phyloP scores from a whole-genome alignment of 83 land plant species.

The Picea abies region DNA sequence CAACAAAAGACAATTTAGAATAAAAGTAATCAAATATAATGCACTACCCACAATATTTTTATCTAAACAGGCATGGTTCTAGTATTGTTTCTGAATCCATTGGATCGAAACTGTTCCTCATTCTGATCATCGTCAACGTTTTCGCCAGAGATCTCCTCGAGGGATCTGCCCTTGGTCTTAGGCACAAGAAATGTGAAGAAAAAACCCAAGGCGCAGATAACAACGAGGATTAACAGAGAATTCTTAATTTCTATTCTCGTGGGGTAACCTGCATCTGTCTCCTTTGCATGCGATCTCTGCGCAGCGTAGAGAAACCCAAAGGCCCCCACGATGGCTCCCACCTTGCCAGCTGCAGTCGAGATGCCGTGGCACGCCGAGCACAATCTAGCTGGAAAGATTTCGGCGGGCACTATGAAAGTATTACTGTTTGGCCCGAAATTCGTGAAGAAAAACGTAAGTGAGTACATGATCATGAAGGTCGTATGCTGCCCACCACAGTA shows the following conservation, averaged over 20 bases:
- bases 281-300: background rate
- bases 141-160: background rate
- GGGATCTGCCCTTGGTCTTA: background rate
- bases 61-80: no score
- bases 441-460: no score
- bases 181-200: slow-evolving; percentile 13
- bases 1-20: no score
- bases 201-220: background rate
- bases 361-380: slow-evolving; percentile 22
- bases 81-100: no score
- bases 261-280: slow-evolving; percentile 7
- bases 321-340: slow-evolving; percentile 7
- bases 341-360: slow-evolving; percentile 21
- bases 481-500: no score
- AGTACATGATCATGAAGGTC: no score
- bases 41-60: no score
- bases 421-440: no score
- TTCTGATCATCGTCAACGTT: background rate
- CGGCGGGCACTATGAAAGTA: no score
- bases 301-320: slow-evolving; percentile 10
- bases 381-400: no score
- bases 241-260: slow-evolving; percentile 1
- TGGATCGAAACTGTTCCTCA: background rate
- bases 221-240: background rate
- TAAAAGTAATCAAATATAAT: no score